Evolutionary conservation across 257 asterid genomes (phyloP).

Genomic region (Marsdenia floribunda): DNA sequence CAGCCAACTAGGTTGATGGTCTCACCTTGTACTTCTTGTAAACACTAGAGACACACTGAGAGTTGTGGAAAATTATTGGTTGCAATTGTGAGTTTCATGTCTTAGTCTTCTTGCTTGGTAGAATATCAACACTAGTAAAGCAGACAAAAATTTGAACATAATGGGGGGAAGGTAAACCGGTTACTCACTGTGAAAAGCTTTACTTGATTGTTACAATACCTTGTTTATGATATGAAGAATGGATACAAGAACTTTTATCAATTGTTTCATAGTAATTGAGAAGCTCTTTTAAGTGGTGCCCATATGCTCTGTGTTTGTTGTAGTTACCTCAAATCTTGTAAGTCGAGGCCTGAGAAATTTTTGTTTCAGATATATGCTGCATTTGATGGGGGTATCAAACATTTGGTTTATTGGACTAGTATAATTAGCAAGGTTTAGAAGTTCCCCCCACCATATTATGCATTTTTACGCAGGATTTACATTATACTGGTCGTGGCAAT

Average conservation of each 20-base stretch:
- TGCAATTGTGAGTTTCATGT: too few relatives aligned
- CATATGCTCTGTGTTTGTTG: not conserved
- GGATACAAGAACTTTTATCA: not conserved
- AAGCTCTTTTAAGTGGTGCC: not conserved
- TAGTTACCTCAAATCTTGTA: not conserved
- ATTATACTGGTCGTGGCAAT: too few relatives aligned
- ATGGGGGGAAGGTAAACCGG: not conserved
- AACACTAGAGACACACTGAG: not conserved
- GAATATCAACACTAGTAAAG: not conserved
- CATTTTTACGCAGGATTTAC: too few relatives aligned
- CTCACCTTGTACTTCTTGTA: not conserved
- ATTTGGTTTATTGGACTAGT: too few relatives aligned
- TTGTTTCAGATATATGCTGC: not conserved
- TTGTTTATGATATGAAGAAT: not conserved
- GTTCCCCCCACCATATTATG: too few relatives aligned
- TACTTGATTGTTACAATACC: not conserved
- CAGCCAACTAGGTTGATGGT: not conserved
- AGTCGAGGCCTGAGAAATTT: not conserved
- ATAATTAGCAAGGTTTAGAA: not conserved
- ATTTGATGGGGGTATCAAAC: not conserved
- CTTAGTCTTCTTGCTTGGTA: not conserved
- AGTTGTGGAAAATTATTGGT: not conserved
- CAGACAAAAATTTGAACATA: not conserved
- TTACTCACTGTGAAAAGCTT: not conserved
- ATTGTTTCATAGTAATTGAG: not conserved